phyloP scores from a whole-genome alignment of 306 rosid genomes.

The Glycine tomentella region DNA sequence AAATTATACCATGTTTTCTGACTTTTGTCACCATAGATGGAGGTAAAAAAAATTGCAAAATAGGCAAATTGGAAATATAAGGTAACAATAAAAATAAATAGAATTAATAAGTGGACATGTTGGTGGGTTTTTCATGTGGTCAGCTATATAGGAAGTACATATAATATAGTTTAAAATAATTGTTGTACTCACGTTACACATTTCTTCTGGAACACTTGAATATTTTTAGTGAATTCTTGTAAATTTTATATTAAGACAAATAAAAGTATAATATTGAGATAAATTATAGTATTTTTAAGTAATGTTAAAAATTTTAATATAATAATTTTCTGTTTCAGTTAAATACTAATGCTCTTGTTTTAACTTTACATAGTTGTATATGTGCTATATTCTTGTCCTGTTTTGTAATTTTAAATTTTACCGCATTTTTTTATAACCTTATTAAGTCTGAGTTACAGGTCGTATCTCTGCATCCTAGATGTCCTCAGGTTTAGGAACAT shows the following conservation, averaged over 20 bases:
- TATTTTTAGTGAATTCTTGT: too few relatives aligned
- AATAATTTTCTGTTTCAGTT: too few relatives aligned
- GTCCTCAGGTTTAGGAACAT: slow-evolving; percentile 9
- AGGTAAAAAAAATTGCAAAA: too few relatives aligned
- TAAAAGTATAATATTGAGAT: neutral
- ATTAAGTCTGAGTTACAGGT: neutral
- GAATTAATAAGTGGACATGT: neutral
- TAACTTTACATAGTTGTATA: neutral
- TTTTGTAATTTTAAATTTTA: neutral
- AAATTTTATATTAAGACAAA: too few relatives aligned
- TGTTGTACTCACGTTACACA: too few relatives aligned
- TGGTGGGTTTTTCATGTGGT: neutral
- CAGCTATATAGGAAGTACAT: neutral
- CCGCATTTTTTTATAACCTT: neutral
- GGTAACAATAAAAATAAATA: neutral
- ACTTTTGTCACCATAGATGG: too few relatives aligned
- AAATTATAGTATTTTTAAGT: too few relatives aligned
- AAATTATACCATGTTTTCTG: slow-evolving; percentile 24
- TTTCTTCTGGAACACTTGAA: too few relatives aligned
- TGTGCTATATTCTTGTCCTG: neutral
- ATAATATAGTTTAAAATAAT: too few relatives aligned
- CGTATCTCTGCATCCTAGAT: neutral
- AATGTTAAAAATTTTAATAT: too few relatives aligned
- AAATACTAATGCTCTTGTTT: neutral
- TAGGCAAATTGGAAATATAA: too few relatives aligned